phyloP scores from a whole-genome alignment of 768 basidiomycete species.

The Hypholoma fasciculare region DNA sequence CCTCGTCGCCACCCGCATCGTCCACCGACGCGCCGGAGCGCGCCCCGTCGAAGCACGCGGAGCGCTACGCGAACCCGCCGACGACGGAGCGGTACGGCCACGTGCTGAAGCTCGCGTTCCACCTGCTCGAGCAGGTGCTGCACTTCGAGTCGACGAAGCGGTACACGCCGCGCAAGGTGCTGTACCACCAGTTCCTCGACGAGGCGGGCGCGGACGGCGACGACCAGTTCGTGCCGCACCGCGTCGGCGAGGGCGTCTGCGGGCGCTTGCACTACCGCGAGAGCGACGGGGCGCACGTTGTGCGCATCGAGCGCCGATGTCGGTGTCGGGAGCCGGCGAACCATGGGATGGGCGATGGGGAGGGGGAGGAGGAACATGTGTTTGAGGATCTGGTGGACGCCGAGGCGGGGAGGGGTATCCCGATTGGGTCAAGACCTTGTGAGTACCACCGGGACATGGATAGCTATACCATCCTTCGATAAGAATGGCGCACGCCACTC shows the following conservation, averaged over 20 bases:
- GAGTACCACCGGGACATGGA: conserved; percentile 50
- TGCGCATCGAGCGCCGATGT: conserved; percentile 40
- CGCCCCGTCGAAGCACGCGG: conserved; percentile 12
- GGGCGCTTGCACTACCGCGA: conserved; percentile 25
- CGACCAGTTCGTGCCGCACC: conserved; percentile 70
- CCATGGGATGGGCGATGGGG: neutral
- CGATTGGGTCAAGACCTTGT: conserved; percentile 61
- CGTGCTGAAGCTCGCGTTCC: conserved; percentile 68
- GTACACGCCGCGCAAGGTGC: conserved; percentile 71
- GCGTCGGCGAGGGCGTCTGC: conserved; percentile 68
- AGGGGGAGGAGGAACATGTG: conserved; percentile 2
- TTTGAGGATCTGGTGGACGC: conserved; percentile 29
- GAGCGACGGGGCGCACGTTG: conserved; percentile 47
- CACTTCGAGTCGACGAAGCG: conserved; percentile 78
- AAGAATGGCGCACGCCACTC: neutral
- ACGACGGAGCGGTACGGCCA: conserved; percentile 36
- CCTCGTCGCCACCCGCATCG: neutral
- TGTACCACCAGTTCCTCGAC: conserved; percentile 78
- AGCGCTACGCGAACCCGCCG: conserved; percentile 17
- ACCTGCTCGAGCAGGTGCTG: conserved; percentile 73
- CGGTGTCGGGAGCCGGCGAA: conserved; percentile 22
- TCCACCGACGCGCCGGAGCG: neutral
- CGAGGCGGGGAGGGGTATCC: conserved; percentile 50
- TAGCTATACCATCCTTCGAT: neutral
- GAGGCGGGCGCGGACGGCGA: conserved; percentile 46